Evolutionary conservation across 1,284 basidiomycete species (phyloP).

Genomic region (Phellopilus nigrolimitatus): DNA sequence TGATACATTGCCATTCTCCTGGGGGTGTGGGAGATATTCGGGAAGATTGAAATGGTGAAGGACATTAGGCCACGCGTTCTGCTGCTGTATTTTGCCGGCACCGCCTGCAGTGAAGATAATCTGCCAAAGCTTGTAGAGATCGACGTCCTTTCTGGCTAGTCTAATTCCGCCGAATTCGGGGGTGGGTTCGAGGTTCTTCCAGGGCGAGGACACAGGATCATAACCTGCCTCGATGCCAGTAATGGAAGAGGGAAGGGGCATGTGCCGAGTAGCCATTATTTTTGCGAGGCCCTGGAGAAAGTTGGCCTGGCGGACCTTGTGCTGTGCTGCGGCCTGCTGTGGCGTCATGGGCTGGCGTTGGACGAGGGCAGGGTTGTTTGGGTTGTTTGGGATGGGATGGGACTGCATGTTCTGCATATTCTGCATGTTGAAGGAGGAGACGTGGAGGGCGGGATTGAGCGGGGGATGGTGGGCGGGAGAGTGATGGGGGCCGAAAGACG

Average conservation of each 20-base stretch:
- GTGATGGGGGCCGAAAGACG: slow-evolving; percentile 20
- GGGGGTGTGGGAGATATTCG: slow-evolving; percentile 45
- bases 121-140: slow-evolving; percentile 67
- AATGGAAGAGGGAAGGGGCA: slow-evolving; percentile 61
- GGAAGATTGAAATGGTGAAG: slow-evolving; percentile 59
- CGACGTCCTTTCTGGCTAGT: slow-evolving; percentile 74
- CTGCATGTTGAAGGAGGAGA: slow-evolving; percentile 21
- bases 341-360: slow-evolving; percentile 33
- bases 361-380: too few species aligned
- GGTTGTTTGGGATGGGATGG: slow-evolving; percentile 26
- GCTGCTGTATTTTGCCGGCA: slow-evolving; percentile 39
- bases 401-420: slow-evolving; percentile 5
- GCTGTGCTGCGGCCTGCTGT: slow-evolving; percentile 23
- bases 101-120: slow-evolving; percentile 55
- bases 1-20: slow-evolving; percentile 41
- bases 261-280: slow-evolving; percentile 48
- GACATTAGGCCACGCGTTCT: slow-evolving; percentile 47
- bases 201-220: slow-evolving; percentile 55
- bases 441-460: slow-evolving; percentile 21
- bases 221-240: slow-evolving; percentile 55
- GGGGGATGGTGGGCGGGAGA: slow-evolving; percentile 27
- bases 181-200: slow-evolving; percentile 56
- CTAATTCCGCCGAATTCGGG: slow-evolving; percentile 56
- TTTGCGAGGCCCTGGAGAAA: slow-evolving; percentile 57
- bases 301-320: slow-evolving; percentile 47